These are phyloP conservation scores for Exidia glandulosa DNA, from an alignment of 768 basidiomycete species.

Conservation along the genomic window DNA sequence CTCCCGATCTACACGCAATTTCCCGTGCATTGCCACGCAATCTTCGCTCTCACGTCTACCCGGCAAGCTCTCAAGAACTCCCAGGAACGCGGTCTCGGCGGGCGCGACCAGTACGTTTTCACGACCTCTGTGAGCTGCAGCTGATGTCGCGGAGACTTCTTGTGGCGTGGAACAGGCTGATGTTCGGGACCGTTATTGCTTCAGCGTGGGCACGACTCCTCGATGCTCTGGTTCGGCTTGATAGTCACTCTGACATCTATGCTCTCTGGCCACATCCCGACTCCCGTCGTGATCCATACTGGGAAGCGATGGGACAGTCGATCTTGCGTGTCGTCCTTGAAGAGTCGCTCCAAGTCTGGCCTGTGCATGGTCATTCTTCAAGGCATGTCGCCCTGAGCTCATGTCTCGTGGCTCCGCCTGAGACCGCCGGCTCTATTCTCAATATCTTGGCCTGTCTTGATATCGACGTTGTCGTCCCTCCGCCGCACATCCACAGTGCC, in stretches of 20 bases:
- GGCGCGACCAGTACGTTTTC: constrained; percentile 30
- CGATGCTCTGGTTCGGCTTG: constrained; percentile 11
- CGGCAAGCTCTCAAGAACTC: constrained; percentile 35
- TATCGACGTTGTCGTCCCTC: neutral
- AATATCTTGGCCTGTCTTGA: constrained; percentile 18
- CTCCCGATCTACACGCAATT: constrained; percentile 36
- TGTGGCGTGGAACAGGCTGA: constrained; percentile 36
- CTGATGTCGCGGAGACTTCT: constrained; percentile 23
- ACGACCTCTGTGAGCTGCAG: neutral
- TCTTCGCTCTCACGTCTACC: constrained; percentile 35
- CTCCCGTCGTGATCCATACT: constrained; percentile 17
- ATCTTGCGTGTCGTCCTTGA: constrained; percentile 20
- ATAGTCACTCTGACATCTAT: constrained; percentile 20
- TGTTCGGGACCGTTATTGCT: constrained; percentile 37
- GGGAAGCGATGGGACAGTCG: constrained; percentile 29
- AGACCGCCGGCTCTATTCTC: constrained; percentile 14
- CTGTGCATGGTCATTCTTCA: constrained; percentile 20
- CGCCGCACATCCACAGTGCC: neutral
- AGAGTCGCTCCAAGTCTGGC: constrained; percentile 24
- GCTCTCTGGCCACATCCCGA: constrained; percentile 30
- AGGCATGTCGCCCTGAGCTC: too few relatives aligned
- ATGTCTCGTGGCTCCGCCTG: too few relatives aligned
- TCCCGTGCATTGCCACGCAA: constrained; percentile 33
- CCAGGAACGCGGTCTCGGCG: constrained; percentile 29
- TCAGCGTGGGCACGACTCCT: constrained; percentile 30